Evolutionary conservation across 2,329 filamentous ascomycete species (phyloP).

Genomic region (Fusarium sp.): DNA sequence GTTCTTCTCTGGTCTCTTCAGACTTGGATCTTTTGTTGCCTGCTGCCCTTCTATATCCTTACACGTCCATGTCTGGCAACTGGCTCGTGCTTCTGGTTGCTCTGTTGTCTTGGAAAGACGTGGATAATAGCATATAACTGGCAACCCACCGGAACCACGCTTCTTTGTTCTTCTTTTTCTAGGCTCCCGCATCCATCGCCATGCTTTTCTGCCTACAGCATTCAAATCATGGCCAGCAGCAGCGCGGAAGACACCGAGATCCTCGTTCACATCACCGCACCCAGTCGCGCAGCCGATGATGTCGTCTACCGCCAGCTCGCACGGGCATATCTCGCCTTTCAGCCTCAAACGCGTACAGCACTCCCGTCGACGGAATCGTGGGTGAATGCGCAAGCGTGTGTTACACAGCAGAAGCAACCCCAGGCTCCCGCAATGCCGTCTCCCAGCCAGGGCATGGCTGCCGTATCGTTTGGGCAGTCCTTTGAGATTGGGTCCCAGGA

Average conservation of each 20-base stretch:
- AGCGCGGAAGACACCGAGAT: slow-evolving; percentile 59
- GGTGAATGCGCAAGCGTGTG: neutral
- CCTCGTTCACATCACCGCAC: slow-evolving; percentile 66
- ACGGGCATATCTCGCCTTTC: slow-evolving; percentile 63
- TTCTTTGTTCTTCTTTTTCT: neutral
- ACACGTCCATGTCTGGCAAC: slow-evolving; percentile 7
- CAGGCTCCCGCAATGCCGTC: slow-evolving; percentile 11
- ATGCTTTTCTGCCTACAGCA: slow-evolving; percentile 38
- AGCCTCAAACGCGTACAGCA: slow-evolving; percentile 43
- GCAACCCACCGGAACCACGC: neutral
- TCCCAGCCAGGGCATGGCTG: slow-evolving; percentile 17
- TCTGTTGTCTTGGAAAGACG: slow-evolving; percentile 16
- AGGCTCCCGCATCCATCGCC: slow-evolving; percentile 19
- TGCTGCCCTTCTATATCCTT: slow-evolving; percentile 4
- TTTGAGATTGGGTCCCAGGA: slow-evolving; percentile 52
- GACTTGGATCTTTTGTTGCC: slow-evolving; percentile 2
- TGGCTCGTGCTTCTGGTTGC: slow-evolving; percentile 28
- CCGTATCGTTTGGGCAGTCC: slow-evolving; percentile 30
- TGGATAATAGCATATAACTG: slow-evolving; percentile 21
- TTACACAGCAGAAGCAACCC: slow-evolving; percentile 3
- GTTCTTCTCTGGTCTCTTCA: neutral
- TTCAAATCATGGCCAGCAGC: slow-evolving; percentile 44
- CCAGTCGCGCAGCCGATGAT: slow-evolving; percentile 62
- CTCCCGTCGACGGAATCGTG: slow-evolving; percentile 12
- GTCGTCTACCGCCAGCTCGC: slow-evolving; percentile 62